Evolutionary conservation across 768 basidiomycete species (phyloP), one percentile per base, ranked within the genome.

Genomic region (Peribolospora baueri): DNA sequence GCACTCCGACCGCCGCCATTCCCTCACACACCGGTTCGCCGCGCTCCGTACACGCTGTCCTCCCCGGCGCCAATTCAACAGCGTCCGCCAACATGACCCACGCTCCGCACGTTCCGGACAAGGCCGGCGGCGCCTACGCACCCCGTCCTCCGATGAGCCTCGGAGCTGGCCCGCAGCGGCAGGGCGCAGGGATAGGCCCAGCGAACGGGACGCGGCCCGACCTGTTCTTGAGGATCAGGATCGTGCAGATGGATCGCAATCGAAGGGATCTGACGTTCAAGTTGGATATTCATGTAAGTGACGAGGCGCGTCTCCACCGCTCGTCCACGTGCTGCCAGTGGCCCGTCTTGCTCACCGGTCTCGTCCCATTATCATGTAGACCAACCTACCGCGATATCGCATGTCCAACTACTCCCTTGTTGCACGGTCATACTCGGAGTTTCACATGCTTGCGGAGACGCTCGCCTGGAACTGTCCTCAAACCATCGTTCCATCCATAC

Each of bases 401-500:
- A 57, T 55, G 37, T 61, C 57, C 52, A 51, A 36, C 46, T 42
- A 13, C 6, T 38, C 46, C 48, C 37, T 42, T 66, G 81, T 95
- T 57, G 90, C 87, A 48, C 79, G 93, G 56, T 91, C 88, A 43
- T 97, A 95, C 67, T 68, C 80, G 63, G 93, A 98, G 67, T 95
- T 93, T 67, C 82, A 86, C 65, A 78, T 83, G 59, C 86, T 97
- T 68, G 86, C 88, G 62, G 87, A 93, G 50, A 76, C 88, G 50
- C 75, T 91, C 61, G 76, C 87, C 40, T 76, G 81, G 62, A 86
- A 76, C 67, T 90, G 85, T 66, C 93, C 93, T 0, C 93, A 97
- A 64, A 91, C 90, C 38, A 93, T 98, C 61, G 74, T 95, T 11
- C 86, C 93, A 6, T 93, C 93, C 4, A 74, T 98, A 10, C 93